These are phyloP conservation scores for Taxillus chinensis DNA, from an alignment of 164 flowering plant genomes.

Conservation along the genomic window DNA sequence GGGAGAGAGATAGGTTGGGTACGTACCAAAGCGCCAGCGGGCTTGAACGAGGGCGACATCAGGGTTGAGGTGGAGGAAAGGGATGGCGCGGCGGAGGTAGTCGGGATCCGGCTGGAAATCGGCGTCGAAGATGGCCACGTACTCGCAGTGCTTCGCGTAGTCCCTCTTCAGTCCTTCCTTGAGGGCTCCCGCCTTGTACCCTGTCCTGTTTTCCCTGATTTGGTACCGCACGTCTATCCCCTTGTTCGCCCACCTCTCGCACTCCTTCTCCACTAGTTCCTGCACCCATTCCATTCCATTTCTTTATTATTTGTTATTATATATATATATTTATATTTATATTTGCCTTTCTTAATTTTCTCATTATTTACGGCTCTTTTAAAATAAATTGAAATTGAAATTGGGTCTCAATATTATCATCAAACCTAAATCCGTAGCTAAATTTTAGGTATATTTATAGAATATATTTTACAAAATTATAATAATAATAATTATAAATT, in stretches of 20 bases:
- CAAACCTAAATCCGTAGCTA: no score
- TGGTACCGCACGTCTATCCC: slow-evolving; percentile 75
- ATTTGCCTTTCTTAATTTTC: no score
- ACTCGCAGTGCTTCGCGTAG: slow-evolving; percentile 82
- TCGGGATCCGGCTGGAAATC: slow-evolving; percentile 95
- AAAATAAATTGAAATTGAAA: no score
- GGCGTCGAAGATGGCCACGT: slow-evolving; percentile 84
- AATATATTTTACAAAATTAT: no score
- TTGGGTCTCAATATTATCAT: no score
- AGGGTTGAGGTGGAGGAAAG: slow-evolving; percentile 60
- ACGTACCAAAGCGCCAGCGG: slow-evolving; percentile 88
- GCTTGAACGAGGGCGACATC: slow-evolving; percentile 83
- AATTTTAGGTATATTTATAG: no score
- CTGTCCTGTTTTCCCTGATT: slow-evolving; percentile 69
- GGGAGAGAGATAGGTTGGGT: no score
- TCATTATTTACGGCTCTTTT: no score
- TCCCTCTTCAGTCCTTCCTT: slow-evolving; percentile 78
- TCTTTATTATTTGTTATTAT: no score
- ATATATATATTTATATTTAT: no score
- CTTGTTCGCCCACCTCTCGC: slow-evolving; percentile 75
- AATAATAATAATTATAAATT: no score
- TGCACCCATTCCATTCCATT: slow-evolving; percentile 12
- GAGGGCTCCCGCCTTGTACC: slow-evolving; percentile 94
- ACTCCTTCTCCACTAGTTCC: slow-evolving; percentile 65
- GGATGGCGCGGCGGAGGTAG: slow-evolving; percentile 64